phyloP scores from a whole-genome alignment of 1,284 basidiomycete species.

The Apiotrichum brassicae region DNA sequence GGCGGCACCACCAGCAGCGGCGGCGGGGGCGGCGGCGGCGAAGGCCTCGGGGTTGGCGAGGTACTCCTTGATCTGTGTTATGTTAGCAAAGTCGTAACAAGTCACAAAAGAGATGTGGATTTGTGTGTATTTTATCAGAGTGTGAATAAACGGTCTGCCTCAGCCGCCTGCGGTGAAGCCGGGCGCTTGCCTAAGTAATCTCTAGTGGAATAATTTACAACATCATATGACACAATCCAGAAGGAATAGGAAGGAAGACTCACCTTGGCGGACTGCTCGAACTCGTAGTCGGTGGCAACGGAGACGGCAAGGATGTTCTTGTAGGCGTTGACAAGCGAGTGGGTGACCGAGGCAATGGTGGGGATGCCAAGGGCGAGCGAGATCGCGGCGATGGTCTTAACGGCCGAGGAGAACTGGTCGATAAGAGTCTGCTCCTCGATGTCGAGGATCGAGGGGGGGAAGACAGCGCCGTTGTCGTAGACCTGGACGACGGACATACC shows the following conservation, averaged over 20 bases:
- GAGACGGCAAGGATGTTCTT: constrained; percentile 94
- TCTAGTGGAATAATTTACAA: constrained; percentile 41
- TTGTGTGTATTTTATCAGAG: constrained; percentile 23
- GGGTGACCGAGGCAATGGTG: constrained; percentile 85
- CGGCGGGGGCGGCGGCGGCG: constrained; percentile 67
- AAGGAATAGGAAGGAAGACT: constrained; percentile 30
- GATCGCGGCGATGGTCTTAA: constrained; percentile 93
- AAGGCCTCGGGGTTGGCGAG: constrained; percentile 97
- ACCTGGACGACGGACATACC: constrained; percentile 96
- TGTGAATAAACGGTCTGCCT: constrained; percentile 31
- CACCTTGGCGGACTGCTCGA: constrained; percentile 90
- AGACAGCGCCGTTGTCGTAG: constrained; percentile 84
- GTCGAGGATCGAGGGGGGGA: constrained; percentile 87
- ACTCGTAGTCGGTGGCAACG: constrained; percentile 88
- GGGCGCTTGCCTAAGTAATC: constrained; percentile 49
- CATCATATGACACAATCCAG: constrained; percentile 15
- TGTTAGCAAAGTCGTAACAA: constrained; percentile 11
- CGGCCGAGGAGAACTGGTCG: constrained; percentile 81
- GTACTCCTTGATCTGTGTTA: constrained; percentile 77
- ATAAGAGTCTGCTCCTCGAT: constrained; percentile 86
- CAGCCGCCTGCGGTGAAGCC: constrained; percentile 35
- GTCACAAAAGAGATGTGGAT: neutral
- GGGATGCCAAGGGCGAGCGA: constrained; percentile 95
- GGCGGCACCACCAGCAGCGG: constrained; percentile 53
- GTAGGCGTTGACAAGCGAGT: constrained; percentile 97